These are phyloP conservation scores for Leishmania lainsoni DNA, from an alignment of 208 protist species.

Conservation along the genomic window DNA sequence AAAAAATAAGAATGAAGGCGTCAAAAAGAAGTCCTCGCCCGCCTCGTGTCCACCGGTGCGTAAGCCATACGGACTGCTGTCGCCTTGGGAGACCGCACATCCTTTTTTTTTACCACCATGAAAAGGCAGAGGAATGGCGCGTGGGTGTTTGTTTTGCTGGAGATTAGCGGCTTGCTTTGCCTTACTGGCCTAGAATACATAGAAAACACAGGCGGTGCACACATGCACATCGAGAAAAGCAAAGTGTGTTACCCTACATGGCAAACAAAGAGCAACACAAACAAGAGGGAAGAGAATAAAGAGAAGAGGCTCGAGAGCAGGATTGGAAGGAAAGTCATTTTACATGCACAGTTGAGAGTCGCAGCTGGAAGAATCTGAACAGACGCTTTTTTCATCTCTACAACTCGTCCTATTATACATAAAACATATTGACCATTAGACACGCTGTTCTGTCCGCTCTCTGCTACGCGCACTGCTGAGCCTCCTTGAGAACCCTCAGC, in stretches of 20 bases:
- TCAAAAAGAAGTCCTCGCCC: neutral
- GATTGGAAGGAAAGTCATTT: neutral
- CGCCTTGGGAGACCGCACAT: neutral
- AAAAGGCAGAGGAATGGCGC: neutral
- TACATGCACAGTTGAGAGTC: neutral
- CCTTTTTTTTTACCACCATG: neutral
- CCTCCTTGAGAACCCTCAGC: constrained; percentile 18
- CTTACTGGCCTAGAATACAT: neutral
- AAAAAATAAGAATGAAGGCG: neutral
- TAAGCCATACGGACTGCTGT: neutral
- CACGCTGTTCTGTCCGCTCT: neutral
- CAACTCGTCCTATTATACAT: neutral
- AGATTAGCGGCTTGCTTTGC: neutral
- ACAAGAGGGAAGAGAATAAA: neutral
- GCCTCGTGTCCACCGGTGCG: too few species aligned
- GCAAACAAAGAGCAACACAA: neutral
- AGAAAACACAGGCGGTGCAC: neutral
- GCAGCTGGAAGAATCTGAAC: neutral
- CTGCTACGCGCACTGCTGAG: constrained; percentile 7
- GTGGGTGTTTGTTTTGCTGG: neutral
- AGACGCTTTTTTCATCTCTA: neutral
- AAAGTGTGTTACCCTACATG: neutral
- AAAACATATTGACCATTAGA: neutral
- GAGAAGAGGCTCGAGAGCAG: neutral
- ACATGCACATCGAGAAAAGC: neutral